phyloP scores from a whole-genome alignment of 78 protist genomes.

The Dictyostelium capitatum region DNA sequence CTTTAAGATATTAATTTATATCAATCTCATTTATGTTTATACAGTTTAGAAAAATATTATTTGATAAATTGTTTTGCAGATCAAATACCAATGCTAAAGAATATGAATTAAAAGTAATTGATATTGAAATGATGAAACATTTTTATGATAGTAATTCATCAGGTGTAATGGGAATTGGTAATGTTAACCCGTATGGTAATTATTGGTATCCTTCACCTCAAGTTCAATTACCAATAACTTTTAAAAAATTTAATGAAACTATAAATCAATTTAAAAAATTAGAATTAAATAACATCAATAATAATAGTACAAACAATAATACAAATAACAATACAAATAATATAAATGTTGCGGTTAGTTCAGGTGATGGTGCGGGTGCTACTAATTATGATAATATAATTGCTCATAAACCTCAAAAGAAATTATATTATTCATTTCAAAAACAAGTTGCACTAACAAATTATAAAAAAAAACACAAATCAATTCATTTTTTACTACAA shows the following conservation, averaged over 20 bases:
- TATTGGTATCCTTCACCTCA: constrained; percentile 60
- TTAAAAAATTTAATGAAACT: not conserved
- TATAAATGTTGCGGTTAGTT: not conserved
- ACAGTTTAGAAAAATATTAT: constrained; percentile 41
- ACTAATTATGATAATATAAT: not conserved
- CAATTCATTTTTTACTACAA: not conserved
- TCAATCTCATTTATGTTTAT: not conserved
- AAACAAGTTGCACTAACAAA: not conserved
- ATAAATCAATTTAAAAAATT: constrained; percentile 3
- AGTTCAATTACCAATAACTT: not conserved
- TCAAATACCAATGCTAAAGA: constrained; percentile 54
- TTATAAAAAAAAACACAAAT: not conserved
- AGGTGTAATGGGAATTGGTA: constrained; percentile 27
- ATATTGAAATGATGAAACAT: constrained; percentile 24
- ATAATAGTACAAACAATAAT: not conserved
- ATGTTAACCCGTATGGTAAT: constrained; percentile 2
- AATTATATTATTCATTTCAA: not conserved
- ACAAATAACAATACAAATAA: not conserved
- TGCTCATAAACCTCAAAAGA: not conserved
- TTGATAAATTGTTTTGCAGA: constrained; percentile 51
- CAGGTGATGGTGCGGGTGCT: too few relatives aligned
- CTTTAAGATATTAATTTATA: not conserved
- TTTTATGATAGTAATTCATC: constrained; percentile 17
- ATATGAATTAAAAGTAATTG: constrained; percentile 35
- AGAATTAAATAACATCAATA: not conserved